phyloP scores from a whole-genome alignment of 768 basidiomycete species.

The Xerocomellus intermedius region DNA sequence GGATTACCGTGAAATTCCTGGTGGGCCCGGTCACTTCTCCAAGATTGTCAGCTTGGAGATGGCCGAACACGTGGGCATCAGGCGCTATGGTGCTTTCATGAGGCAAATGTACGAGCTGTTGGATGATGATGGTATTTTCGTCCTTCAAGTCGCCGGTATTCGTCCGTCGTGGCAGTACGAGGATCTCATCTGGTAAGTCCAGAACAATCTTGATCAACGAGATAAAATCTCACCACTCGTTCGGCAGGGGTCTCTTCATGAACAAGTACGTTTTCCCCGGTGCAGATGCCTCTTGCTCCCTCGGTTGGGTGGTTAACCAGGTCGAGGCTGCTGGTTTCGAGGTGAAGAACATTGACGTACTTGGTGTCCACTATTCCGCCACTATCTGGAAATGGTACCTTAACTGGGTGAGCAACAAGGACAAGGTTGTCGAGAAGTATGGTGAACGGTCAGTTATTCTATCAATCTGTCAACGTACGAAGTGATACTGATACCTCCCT shows the following conservation, averaged over 20 bases:
- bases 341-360: conserved; percentile 93
- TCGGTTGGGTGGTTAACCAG: conserved; percentile 90
- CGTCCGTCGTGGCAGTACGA: conserved; percentile 98
- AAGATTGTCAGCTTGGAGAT: conserved; percentile 98
- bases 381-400: conserved; percentile 92
- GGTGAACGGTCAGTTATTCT: conserved; percentile 59
- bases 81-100: conserved; percentile 87
- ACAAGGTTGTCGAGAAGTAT: conserved; percentile 84
- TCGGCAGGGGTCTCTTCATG: conserved; percentile 86
- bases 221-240: background rate
- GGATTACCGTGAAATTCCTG: conserved; percentile 90
- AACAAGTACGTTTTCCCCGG: conserved; percentile 99
- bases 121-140: conserved; percentile 91
- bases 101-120: conserved; percentile 90
- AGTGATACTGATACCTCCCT: background rate
- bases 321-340: conserved; percentile 94
- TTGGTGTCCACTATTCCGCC: conserved; percentile 96
- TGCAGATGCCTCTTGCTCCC: conserved; percentile 93
- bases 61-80: conserved; percentile 99
- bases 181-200: conserved; percentile 84
- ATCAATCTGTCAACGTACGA: too few relatives aligned
- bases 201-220: background rate
- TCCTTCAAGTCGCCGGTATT: conserved; percentile 96
- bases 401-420: conserved; percentile 95
- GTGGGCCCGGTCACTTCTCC: conserved; percentile 69